Conservation (phyloP, 371 early-diverging fungal genomes). For the Mortierella sp. region DNA sequence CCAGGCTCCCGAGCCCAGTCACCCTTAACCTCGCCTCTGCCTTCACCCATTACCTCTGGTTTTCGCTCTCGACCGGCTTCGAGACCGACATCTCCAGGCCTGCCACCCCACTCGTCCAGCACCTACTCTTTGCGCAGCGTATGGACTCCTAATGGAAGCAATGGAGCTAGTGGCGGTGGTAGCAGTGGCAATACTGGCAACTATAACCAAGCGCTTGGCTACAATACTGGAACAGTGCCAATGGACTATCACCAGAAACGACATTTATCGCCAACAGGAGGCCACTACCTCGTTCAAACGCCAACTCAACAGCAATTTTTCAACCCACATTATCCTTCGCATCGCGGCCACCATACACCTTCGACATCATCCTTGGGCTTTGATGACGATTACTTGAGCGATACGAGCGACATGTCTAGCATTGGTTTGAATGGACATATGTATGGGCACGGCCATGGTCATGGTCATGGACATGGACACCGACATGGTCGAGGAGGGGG, state of each 20-base stretch:
- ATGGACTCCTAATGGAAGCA: constrained; percentile 1
- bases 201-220: not conserved
- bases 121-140: constrained; percentile 7
- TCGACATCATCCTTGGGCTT: not conserved
- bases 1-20: constrained; percentile 9
- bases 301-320: not conserved
- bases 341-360: too few relatives aligned
- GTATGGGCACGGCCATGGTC: constrained; percentile 5
- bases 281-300: not conserved
- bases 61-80: constrained; percentile 16
- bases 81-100: constrained; percentile 10
- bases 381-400: constrained; percentile 57
- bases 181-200: not conserved
- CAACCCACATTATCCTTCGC: too few relatives aligned
- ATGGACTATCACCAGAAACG: constrained; percentile 16
- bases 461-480: too few relatives aligned
- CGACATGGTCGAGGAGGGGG: too few relatives aligned
- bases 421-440: constrained; percentile 42
- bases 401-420: constrained; percentile 63
- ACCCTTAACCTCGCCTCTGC: constrained; percentile 8
- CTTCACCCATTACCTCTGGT: constrained; percentile 11
- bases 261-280: constrained; percentile 7
- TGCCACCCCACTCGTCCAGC: not conserved
- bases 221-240: not conserved
- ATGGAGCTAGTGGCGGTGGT: not conserved